Conservation (phyloP, 1,284 basidiomycete genomes). For the Earliella scabrosa region DNA sequence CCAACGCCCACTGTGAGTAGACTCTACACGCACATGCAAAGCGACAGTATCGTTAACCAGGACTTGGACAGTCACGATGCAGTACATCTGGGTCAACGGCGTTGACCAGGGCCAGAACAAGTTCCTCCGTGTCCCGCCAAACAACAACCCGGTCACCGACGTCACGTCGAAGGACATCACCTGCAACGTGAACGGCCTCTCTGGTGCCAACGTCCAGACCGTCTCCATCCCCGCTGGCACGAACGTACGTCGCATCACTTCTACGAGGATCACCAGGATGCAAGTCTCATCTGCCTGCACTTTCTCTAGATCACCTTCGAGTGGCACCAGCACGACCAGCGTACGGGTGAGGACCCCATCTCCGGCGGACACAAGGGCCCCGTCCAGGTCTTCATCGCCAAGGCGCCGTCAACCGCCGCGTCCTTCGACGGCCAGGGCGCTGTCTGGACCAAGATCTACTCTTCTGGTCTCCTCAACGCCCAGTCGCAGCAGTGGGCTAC, state of each 20-base stretch:
- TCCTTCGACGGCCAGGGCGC: slow-evolving; percentile 50
- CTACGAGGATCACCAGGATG: neutral
- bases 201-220: slow-evolving; percentile 43
- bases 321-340: slow-evolving; percentile 52
- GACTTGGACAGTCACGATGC: slow-evolving; percentile 46
- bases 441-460: slow-evolving; percentile 60
- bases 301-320: slow-evolving; percentile 39
- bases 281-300: slow-evolving; percentile 3
- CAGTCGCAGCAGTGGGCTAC: slow-evolving; percentile 47
- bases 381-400: slow-evolving; percentile 54
- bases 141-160: slow-evolving; percentile 57
- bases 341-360: slow-evolving; percentile 58
- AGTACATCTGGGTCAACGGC: slow-evolving; percentile 54
- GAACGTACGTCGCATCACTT: slow-evolving; percentile 33
- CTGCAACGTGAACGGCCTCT: slow-evolving; percentile 53
- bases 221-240: slow-evolving; percentile 46
- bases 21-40: too few relatives aligned
- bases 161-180: slow-evolving; percentile 53
- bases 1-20: slow-evolving; percentile 48
- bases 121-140: slow-evolving; percentile 51
- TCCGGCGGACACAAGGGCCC: slow-evolving; percentile 55
- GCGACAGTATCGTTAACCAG: too few relatives aligned
- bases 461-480: slow-evolving; percentile 47
- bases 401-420: slow-evolving; percentile 49
- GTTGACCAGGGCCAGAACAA: slow-evolving; percentile 49